Evolutionary conservation across 1,284 basidiomycete genomes (phyloP).

Genomic region (Ceratobasidium sp.): DNA sequence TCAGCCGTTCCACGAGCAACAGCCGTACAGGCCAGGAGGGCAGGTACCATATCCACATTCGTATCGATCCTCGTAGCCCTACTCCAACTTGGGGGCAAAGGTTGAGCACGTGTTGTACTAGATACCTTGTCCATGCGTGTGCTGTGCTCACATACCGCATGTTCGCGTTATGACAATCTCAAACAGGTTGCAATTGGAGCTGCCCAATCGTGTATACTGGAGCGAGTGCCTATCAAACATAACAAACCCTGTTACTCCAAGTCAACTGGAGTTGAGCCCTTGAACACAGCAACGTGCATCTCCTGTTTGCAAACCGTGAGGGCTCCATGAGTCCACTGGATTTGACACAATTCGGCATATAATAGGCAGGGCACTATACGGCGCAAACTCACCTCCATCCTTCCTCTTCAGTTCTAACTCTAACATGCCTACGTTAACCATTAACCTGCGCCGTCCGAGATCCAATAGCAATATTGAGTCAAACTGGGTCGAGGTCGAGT

Average conservation of each 20-base stretch:
- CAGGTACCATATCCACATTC: not conserved
- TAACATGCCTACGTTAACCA: constrained; percentile 17
- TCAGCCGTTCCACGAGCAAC: constrained; percentile 1
- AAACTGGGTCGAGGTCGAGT: constrained; percentile 29
- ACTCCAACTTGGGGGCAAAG: not conserved
- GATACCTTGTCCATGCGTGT: not conserved
- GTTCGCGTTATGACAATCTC: constrained; percentile 4
- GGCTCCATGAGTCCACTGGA: constrained; percentile 12
- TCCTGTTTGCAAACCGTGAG: constrained; percentile 31
- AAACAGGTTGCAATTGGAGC: not conserved
- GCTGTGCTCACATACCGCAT: not conserved
- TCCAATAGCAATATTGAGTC: constrained; percentile 25
- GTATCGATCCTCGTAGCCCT: not conserved
- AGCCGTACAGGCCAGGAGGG: not conserved
- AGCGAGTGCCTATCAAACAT: constrained; percentile 23
- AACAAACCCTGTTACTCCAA: constrained; percentile 10
- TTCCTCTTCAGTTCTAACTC: not conserved
- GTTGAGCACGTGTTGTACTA: not conserved
- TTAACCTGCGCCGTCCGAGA: constrained; percentile 3
- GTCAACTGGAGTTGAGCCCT: constrained; percentile 13
- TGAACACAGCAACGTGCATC: constrained; percentile 7
- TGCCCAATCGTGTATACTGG: constrained; percentile 13
- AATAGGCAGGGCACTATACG: not conserved
- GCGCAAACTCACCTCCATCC: not conserved
- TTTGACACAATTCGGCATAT: constrained; percentile 14